Evolutionary conservation across 73 alveolate species (phyloP), one percentile per base, ranked within the genome.

Genomic region (Paramecium caudatum): DNA sequence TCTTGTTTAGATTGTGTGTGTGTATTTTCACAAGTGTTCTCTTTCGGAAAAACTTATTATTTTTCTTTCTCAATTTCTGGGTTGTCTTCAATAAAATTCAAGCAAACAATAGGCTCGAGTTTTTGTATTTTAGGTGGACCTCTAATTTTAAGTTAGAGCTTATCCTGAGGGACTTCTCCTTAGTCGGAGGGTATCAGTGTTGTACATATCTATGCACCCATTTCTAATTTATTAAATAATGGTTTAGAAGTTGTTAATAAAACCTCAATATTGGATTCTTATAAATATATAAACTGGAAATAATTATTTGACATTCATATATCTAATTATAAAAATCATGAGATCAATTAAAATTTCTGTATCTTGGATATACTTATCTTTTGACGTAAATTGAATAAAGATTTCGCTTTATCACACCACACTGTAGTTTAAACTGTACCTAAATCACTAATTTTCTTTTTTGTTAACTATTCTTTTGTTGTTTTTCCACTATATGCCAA

Each of bases 321-420:
- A n/a, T n/a, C n/a, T n/a, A n/a, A n/a, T n/a, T n/a, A n/a, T n/a
- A n/a, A n/a, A n/a, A n/a, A 55, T 55, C 80, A 55, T 0, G 16
- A 19, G 30, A 55, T 23, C 4, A 55, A 8, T 43, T 55, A 21
- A 12, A 65, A 65, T 65, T 65, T 36, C 15, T 65, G 7, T 1
- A 15, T 23, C 34, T 39, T 74, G 2, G 65, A 36, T 10, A 74
- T 36, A 16, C 25, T 63, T 36, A 74, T 74, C 55, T 74, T 74
- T 43, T 74, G 21, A 2, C 93, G 49, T 12, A 78, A 80, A 43
- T 63, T 61, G 45, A 86, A 86, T 13, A 86, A 45, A 2, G 93
- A 19, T 25, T 86, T 41, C 0, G 93, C 87, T 5, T 70, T 55
- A 33, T 61, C 93, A 41, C 93, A 86, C 93, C 93, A 86, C 10